Conservation (phyloP, 352 stramenopile species). For the Phytopythium helicoides region DNA sequence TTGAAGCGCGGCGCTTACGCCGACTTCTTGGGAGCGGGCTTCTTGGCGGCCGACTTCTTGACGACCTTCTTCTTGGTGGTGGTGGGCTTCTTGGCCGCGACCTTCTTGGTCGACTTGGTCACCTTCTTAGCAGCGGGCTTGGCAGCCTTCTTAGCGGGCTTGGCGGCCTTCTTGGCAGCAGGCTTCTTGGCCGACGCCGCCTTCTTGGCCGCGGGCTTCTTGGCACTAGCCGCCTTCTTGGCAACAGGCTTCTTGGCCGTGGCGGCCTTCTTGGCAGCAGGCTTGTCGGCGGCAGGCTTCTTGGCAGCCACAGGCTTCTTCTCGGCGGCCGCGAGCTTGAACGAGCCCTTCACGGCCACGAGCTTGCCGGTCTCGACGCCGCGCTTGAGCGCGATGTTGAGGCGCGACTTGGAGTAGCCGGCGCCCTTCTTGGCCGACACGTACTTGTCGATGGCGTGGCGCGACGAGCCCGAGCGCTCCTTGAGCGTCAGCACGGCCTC, state of each 20-base stretch:
- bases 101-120: constrained; percentile 33
- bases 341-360: constrained; percentile 92
- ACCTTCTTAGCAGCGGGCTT: constrained; percentile 20
- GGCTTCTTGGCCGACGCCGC: constrained; percentile 34
- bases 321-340: constrained; percentile 91
- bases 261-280: constrained; percentile 40
- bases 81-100: constrained; percentile 47
- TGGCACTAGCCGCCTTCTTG: constrained; percentile 22
- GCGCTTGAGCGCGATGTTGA: constrained; percentile 91
- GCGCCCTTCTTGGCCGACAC: constrained; percentile 85
- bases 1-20: constrained; percentile 7
- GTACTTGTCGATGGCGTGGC: constrained; percentile 94
- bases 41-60: constrained; percentile 68
- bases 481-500: constrained; percentile 91
- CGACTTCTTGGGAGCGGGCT: constrained; percentile 24
- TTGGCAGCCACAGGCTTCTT: constrained; percentile 79
- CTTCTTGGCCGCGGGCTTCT: constrained; percentile 39
- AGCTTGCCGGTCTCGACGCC: constrained; percentile 88
- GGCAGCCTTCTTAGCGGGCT: constrained; percentile 34
- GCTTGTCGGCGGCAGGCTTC: constrained; percentile 29
- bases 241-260: constrained; percentile 32
- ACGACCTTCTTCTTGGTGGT: constrained; percentile 62
- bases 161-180: constrained; percentile 20
- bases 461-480: constrained; percentile 89
- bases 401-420: constrained; percentile 71